These are phyloP conservation scores for Talaromyces verruculosus DNA, from an alignment of 2,329 filamentous ascomycete genomes.

Conservation along the genomic window DNA sequence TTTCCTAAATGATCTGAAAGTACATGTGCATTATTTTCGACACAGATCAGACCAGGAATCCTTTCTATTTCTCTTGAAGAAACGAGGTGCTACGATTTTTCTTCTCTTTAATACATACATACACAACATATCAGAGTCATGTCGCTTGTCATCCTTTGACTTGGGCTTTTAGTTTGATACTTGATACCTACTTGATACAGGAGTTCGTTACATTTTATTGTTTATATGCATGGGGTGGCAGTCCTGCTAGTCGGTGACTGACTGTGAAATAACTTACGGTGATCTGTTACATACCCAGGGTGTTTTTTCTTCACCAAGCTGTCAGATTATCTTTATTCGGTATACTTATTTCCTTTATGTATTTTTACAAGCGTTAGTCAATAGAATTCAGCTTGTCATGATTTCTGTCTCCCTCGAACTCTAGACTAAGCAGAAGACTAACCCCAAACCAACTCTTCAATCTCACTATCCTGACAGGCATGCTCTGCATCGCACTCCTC, in stretches of 20 bases:
- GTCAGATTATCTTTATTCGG: constrained; percentile 2
- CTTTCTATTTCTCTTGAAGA: background rate
- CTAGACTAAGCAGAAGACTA: background rate
- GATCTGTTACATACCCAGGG: background rate
- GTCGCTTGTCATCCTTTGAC: background rate
- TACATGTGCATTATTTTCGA: background rate
- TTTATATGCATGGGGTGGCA: constrained; percentile 19
- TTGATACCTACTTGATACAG: constrained; percentile 6
- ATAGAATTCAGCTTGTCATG: background rate
- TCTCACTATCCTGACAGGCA: background rate
- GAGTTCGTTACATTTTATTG: constrained; percentile 3
- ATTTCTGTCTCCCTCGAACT: too few relatives aligned
- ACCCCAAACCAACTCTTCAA: background rate
- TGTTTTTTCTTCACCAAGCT: background rate
- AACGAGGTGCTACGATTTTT: constrained; percentile 7
- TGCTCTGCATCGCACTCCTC: background rate
- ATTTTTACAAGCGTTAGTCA: constrained; percentile 1
- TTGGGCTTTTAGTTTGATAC: background rate
- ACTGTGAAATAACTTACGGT: constrained; percentile 5
- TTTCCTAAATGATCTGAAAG: background rate
- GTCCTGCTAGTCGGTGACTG: constrained; percentile 15
- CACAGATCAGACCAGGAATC: background rate
- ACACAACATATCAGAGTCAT: background rate
- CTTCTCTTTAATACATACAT: constrained; percentile 4
- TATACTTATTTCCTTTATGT: constrained; percentile 3